These are phyloP conservation scores for Hymenoscyphus linearis DNA, from an alignment of 2,329 filamentous ascomycete species.

Conservation along the genomic window DNA sequence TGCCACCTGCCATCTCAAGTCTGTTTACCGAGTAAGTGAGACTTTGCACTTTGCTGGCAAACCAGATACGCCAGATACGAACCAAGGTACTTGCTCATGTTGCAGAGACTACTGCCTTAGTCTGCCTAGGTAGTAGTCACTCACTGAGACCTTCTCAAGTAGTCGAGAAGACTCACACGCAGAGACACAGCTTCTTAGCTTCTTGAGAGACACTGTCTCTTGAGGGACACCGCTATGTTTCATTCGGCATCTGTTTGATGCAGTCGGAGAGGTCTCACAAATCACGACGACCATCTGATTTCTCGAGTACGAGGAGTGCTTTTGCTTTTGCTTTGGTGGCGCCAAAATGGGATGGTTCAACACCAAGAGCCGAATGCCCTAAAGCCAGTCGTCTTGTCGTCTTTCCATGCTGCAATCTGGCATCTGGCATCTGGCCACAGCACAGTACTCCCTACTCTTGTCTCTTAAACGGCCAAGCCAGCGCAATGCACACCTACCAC, in stretches of 20 bases:
- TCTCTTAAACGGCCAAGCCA: background rate
- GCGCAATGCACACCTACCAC: background rate
- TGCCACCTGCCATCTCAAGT: background rate
- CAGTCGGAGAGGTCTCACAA: background rate
- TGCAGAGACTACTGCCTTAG: background rate
- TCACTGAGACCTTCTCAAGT: background rate
- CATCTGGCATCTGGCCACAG: background rate
- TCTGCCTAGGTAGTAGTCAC: too few relatives aligned
- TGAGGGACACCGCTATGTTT: background rate
- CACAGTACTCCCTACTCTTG: too few relatives aligned
- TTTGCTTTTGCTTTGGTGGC: too few relatives aligned
- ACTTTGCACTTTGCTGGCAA: conserved; percentile 1
- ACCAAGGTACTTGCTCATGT: too few relatives aligned
- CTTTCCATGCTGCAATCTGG: background rate
- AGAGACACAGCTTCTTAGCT: too few relatives aligned
- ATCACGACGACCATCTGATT: background rate
- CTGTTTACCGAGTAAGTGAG: background rate
- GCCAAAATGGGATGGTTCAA: background rate
- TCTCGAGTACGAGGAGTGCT: background rate
- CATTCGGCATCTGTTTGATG: background rate
- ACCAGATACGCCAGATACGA: background rate
- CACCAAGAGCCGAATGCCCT: background rate
- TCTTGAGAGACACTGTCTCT: background rate
- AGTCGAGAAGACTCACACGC: background rate
- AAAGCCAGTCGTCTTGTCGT: background rate